Conservation (phyloP, 2,329 filamentous ascomycete species). For the Lecanicillium sp. region DNA sequence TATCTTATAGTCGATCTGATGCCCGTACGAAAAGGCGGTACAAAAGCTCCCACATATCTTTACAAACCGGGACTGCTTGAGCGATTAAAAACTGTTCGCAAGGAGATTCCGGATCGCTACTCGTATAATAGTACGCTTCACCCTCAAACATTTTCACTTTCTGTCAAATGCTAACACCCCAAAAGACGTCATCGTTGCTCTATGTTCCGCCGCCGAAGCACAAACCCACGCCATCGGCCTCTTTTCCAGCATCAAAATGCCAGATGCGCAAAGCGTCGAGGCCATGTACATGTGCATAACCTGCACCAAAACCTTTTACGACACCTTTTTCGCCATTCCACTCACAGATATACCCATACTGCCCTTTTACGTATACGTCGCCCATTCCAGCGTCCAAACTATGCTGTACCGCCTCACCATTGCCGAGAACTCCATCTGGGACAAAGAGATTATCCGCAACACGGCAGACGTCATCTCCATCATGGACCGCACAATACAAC, state of each 20-base stretch:
- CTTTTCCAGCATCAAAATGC: conserved; percentile 21
- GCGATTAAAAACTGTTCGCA: conserved; percentile 19
- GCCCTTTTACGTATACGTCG: conserved; percentile 24
- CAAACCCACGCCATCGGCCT: conserved; percentile 24
- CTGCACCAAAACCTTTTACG: conserved; percentile 26
- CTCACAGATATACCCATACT: conserved; percentile 20
- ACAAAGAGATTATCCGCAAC: conserved; percentile 25
- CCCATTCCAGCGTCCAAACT: conserved; percentile 27
- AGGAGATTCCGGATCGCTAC: conserved; percentile 13
- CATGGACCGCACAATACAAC: conserved; percentile 25
- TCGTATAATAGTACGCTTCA: conserved; percentile 20
- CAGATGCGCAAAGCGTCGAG: conserved; percentile 22
- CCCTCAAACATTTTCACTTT: not conserved
- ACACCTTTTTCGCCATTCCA: conserved; percentile 25
- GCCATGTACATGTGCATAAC: conserved; percentile 27
- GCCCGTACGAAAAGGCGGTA: conserved; percentile 12
- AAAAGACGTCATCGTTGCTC: not conserved
- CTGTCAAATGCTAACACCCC: not conserved
- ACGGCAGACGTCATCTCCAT: conserved; percentile 26
- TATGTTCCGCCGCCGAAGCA: conserved; percentile 18
- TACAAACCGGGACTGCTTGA: conserved; percentile 22
- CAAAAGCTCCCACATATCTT: conserved; percentile 22
- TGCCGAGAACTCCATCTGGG: conserved; percentile 31
- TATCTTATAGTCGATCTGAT: conserved; percentile 21
- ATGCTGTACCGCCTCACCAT: conserved; percentile 30